These are phyloP conservation scores for Rubia yunnanensis DNA, from an alignment of 257 asterid genomes.

Conservation along the genomic window DNA sequence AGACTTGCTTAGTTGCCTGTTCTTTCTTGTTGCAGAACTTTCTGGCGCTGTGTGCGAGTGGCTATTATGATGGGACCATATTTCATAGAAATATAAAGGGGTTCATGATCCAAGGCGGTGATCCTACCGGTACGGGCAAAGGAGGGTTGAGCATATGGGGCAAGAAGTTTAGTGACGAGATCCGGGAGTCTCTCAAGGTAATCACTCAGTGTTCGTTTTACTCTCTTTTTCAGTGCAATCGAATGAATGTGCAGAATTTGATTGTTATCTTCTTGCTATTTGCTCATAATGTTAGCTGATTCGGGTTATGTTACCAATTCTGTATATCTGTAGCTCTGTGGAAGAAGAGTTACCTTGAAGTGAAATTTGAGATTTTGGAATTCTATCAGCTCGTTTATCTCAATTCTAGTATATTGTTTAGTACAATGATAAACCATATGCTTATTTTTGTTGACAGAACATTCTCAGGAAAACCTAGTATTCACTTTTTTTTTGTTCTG, in stretches of 20 bases:
- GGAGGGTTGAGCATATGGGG: constrained; percentile 98
- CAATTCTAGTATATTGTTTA: neutral
- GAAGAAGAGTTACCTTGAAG: neutral
- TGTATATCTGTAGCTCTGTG: neutral
- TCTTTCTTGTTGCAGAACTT: constrained; percentile 47
- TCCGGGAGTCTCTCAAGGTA: constrained; percentile 96
- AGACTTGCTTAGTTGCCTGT: constrained; percentile 1
- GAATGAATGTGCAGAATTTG: too few species aligned
- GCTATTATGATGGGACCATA: constrained; percentile 89
- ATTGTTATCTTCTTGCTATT: neutral
- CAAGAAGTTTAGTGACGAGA: constrained; percentile 81
- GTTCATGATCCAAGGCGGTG: constrained; percentile 99
- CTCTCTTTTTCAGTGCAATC: neutral
- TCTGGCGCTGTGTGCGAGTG: constrained; percentile 84
- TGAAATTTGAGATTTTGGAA: too few species aligned
- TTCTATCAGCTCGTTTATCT: neutral
- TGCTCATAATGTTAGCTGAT: neutral
- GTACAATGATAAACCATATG: neutral
- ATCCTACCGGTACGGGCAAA: constrained; percentile 91
- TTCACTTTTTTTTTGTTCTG: neutral
- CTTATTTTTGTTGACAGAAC: neutral
- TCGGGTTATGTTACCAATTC: neutral
- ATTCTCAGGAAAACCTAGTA: neutral
- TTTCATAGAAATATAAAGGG: constrained; percentile 91
- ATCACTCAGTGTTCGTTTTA: neutral